Conservation (phyloP, 306 rosid genomes). For the Geum urbanum region DNA sequence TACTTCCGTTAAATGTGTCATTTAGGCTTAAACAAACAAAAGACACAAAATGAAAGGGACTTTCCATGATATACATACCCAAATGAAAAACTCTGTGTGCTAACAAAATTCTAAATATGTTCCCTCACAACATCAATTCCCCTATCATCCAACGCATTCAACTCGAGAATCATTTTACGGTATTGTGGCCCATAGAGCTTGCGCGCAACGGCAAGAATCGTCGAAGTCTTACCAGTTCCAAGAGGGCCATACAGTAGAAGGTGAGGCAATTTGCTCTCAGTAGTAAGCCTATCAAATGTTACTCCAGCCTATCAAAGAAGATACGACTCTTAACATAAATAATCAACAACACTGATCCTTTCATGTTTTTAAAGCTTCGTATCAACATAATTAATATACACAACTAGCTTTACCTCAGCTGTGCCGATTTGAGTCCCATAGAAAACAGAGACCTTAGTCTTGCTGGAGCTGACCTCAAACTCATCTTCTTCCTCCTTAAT, state of each 20-base stretch:
- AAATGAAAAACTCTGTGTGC: constrained; percentile 87
- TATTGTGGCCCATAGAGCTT: too few species aligned
- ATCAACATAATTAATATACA: too few species aligned
- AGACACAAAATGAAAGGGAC: background rate
- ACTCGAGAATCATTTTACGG: constrained; percentile 89
- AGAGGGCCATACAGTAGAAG: constrained; percentile 93
- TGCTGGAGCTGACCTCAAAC: too few species aligned
- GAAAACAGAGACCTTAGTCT: too few species aligned
- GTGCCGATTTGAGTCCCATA: too few species aligned
- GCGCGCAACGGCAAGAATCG: constrained; percentile 89
- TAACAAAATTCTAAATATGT: constrained; percentile 92
- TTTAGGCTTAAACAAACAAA: background rate
- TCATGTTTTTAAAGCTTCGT: too few species aligned
- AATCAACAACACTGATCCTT: too few species aligned
- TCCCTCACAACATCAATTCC: constrained; percentile 93
- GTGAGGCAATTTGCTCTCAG: constrained; percentile 88
- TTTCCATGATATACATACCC: constrained; percentile 42
- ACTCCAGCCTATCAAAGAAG: too few species aligned
- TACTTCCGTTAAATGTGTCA: too few species aligned
- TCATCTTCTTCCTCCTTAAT: too few species aligned
- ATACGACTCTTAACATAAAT: too few species aligned
- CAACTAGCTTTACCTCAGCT: too few species aligned
- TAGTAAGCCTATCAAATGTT: constrained; percentile 80
- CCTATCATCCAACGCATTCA: constrained; percentile 92
- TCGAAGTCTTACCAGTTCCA: constrained; percentile 94